Evolutionary conservation across 805 yeast species (phyloP).

Genomic region (Metschnikowia shivogae): DNA sequence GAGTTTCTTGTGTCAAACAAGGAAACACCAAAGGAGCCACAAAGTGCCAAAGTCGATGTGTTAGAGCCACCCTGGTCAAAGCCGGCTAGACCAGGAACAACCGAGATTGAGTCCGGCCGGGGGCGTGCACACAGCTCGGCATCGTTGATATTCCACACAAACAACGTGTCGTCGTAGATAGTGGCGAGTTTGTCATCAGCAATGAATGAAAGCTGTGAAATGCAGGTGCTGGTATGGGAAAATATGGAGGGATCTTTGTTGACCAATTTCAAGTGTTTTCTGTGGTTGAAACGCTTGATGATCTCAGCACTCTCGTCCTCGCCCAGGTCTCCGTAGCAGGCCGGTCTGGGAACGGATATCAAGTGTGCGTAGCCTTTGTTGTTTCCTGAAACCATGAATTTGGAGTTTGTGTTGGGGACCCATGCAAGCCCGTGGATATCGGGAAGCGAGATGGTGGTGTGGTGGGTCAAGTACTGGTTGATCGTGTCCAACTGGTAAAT

Average conservation of each 20-base stretch:
- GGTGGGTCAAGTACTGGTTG: conserved; percentile 46
- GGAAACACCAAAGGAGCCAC: conserved; percentile 72
- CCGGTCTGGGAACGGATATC: conserved; percentile 54
- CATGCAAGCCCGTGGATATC: conserved; percentile 51
- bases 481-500: conserved; percentile 45
- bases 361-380: conserved; percentile 70
- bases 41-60: conserved; percentile 46
- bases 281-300: conserved; percentile 73
- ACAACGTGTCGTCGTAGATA: conserved; percentile 63
- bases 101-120: conserved; percentile 51
- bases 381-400: conserved; percentile 66
- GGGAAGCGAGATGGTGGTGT: conserved; percentile 56
- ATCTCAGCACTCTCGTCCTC: conserved; percentile 61
- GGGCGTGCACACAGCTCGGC: conserved; percentile 40
- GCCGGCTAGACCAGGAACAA: conserved; percentile 45
- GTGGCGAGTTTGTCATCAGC: conserved; percentile 49
- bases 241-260: conserved; percentile 22
- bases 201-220: conserved; percentile 27
- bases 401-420: conserved; percentile 37
- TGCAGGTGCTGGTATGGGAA: conserved; percentile 21
- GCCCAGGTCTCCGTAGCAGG: conserved; percentile 8
- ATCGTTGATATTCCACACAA: conserved; percentile 69
- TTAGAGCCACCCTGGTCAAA: conserved; percentile 35
- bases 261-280: conserved; percentile 48
- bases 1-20: conserved; percentile 63